Evolutionary conservation across 768 basidiomycete species (phyloP).

Genomic region (Mycena galericulata): DNA sequence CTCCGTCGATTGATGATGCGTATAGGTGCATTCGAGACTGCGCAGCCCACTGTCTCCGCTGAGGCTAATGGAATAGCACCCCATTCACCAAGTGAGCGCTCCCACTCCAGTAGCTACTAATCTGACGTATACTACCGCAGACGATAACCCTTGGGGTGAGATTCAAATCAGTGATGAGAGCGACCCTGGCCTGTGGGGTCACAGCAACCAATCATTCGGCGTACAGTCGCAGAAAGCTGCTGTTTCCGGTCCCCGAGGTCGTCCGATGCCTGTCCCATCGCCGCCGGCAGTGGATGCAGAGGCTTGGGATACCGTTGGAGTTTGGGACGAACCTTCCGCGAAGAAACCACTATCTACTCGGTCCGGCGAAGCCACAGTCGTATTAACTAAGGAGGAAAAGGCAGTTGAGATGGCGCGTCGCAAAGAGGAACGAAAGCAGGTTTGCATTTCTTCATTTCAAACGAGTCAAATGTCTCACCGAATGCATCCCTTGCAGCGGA

Average conservation of each 20-base stretch:
- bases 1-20: constrained; percentile 1
- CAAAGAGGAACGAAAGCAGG: constrained; percentile 93
- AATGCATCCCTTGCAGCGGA: constrained; percentile 59
- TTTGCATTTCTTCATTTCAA: constrained; percentile 46
- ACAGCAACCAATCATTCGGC: not conserved
- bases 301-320: constrained; percentile 35
- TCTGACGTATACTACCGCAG: not conserved
- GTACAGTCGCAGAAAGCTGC: constrained; percentile 1
- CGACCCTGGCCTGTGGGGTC: constrained; percentile 7
- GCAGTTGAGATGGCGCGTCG: constrained; percentile 92
- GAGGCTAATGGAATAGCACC: constrained; percentile 29
- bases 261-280: constrained; percentile 38
- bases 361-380: constrained; percentile 49
- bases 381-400: constrained; percentile 90
- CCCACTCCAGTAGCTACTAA: too few species aligned
- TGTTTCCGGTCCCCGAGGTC: constrained; percentile 10
- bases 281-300: constrained; percentile 24
- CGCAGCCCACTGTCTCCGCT: constrained; percentile 43
- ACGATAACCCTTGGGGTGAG: constrained; percentile 14
- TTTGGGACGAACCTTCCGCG: constrained; percentile 31
- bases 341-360: constrained; percentile 35
- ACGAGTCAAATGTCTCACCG: constrained; percentile 9
- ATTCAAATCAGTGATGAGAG: not conserved
- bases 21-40: constrained; percentile 82
- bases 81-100: constrained; percentile 7